Percentiles rank a stretch among this genome's conserved stretches.
phyloP scores from a whole-genome alignment of 164 flowering plant genomes.

The Chimonanthus praecox region DNA sequence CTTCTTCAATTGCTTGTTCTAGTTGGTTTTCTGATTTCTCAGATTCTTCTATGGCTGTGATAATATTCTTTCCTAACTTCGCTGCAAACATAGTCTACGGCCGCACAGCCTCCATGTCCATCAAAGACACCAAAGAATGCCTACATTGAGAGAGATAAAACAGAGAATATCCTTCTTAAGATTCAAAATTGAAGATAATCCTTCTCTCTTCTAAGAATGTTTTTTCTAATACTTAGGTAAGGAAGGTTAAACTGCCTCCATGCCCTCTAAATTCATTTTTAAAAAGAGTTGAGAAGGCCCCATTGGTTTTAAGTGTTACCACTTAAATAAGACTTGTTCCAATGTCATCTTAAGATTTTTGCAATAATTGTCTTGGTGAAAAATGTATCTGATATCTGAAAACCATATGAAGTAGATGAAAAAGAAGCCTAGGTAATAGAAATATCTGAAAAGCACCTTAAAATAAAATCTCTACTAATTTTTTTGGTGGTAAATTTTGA shows the following conservation, averaged over 20 bases:
- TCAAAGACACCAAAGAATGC: constrained; percentile 51
- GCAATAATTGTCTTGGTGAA: too few relatives aligned
- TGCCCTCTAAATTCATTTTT: not conserved
- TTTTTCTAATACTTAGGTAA: not conserved
- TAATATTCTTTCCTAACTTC: constrained; percentile 44
- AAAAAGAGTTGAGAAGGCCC: not conserved
- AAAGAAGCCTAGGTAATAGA: too few relatives aligned
- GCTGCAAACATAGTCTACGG: constrained; percentile 42
- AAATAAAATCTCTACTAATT: too few relatives aligned
- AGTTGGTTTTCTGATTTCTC: constrained; percentile 9
- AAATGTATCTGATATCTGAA: too few relatives aligned
- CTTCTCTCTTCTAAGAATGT: not conserved
- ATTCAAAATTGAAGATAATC: not conserved
- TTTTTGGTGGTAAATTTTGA: too few relatives aligned
- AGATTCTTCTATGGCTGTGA: constrained; percentile 11
- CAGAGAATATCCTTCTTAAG: not conserved
- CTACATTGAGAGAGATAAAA: constrained; percentile 14
- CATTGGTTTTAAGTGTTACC: not conserved
- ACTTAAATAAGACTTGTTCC: too few relatives aligned
- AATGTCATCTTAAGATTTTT: too few relatives aligned
- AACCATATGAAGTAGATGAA: too few relatives aligned
- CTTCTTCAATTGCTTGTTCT: constrained; percentile 31
- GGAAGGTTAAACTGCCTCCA: not conserved
- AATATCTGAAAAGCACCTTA: too few relatives aligned
- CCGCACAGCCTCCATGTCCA: constrained; percentile 59